Conservation (phyloP, 768 basidiomycete species). For the Fomitopsis pulvina region DNA sequence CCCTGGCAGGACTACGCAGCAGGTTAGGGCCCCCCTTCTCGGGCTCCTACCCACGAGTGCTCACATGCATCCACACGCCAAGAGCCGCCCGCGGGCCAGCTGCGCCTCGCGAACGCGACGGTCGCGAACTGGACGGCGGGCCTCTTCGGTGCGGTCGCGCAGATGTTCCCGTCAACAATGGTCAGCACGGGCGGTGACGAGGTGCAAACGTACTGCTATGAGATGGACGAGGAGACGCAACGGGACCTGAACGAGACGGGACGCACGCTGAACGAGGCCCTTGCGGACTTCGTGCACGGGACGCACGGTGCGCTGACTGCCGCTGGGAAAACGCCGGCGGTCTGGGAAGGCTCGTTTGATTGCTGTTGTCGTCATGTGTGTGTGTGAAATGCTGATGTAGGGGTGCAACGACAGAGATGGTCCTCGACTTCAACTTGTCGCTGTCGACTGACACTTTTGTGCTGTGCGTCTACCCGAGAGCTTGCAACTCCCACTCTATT, state of each 20-base stretch:
- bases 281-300: slow-evolving; percentile 30
- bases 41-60: too few species aligned
- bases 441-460: slow-evolving; percentile 39
- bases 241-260: slow-evolving; percentile 23
- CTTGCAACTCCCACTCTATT: background rate
- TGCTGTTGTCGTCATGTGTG: background rate
- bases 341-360: slow-evolving; percentile 32
- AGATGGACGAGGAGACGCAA: slow-evolving; percentile 30
- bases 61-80: too few species aligned
- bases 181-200: slow-evolving; percentile 46
- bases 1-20: slow-evolving; percentile 30
- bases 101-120: slow-evolving; percentile 31
- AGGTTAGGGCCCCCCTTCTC: slow-evolving; percentile 13
- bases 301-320: slow-evolving; percentile 27
- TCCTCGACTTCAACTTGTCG: slow-evolving; percentile 30
- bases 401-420: slow-evolving; percentile 26
- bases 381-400: background rate
- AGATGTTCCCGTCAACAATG: slow-evolving; percentile 27
- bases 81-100: slow-evolving; percentile 46
- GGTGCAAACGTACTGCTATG: slow-evolving; percentile 36
- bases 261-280: slow-evolving; percentile 30
- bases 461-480: slow-evolving; percentile 32
- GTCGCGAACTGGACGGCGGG: slow-evolving; percentile 28
- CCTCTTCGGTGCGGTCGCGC: slow-evolving; percentile 26
- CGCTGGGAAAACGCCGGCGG: slow-evolving; percentile 42